These are phyloP conservation scores for Zea mays DNA, from an alignment of 176 grass and related monocot genomes.

Conservation along the genomic window Zm-B73-REFERENCE-NAM-5.0 NC_050100.1:221598501-221599000, in stretches of 20 bases:
- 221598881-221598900: conserved; percentile 57
- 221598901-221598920: conserved; percentile 85
- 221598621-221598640: conserved; percentile 25
- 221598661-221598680: conserved; percentile 94
- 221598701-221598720: conserved; percentile 69
- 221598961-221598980: conserved; percentile 58
- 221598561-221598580: conserved; percentile 65
- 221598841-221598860: conserved; percentile 25
- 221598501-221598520: conserved; percentile 93
- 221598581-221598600: conserved; percentile 7
- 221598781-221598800: conserved; percentile 80
- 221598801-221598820: conserved; percentile 93
- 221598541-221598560: conserved; percentile 86
- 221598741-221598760: conserved; percentile 79
- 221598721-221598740: conserved; percentile 97
- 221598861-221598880: conserved; percentile 10
- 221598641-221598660: conserved; percentile 80
- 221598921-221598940: conserved; percentile 97
- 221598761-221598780: conserved; percentile 77
- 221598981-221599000: conserved; percentile 18
- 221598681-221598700: conserved; percentile 89
- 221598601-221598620: conserved; percentile 20
- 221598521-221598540: conserved; percentile 89
- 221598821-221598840: conserved; percentile 43
- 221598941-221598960: conserved; percentile 91